Conservation (phyloP, 176 grass and related monocot genomes). For the Bolboschoenus planiculmis region DNA sequence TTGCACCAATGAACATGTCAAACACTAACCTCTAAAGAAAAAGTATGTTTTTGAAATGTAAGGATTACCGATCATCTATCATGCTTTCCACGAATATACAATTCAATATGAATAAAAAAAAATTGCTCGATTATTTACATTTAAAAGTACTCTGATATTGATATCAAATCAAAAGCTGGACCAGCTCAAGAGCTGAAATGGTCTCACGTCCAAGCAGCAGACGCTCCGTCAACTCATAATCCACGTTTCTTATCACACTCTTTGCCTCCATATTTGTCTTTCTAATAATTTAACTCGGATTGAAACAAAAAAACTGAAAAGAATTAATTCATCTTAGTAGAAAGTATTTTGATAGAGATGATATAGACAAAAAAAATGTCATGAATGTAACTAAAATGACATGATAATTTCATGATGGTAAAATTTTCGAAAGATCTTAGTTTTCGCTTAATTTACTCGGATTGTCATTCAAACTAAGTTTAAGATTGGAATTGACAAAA, state of each 20-base stretch:
- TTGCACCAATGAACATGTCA: background rate
- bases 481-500: background rate
- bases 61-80: background rate
- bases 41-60: background rate
- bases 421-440: background rate
- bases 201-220: conserved; percentile 4
- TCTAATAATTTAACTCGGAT: background rate
- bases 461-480: background rate
- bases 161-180: conserved; percentile 12
- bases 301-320: background rate
- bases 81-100: background rate
- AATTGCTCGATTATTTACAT: background rate
- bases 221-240: background rate
- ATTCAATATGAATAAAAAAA: background rate
- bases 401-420: background rate
- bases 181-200: conserved; percentile 16
- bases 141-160: background rate
- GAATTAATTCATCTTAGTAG: background rate
- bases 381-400: background rate
- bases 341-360: background rate
- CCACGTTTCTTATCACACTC: background rate
- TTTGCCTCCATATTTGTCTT: background rate
- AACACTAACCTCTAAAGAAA: background rate
- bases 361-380: background rate
- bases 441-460: background rate